Conservation (phyloP, 2,329 filamentous ascomycete genomes). For the Aspergillus ustus region DNA sequence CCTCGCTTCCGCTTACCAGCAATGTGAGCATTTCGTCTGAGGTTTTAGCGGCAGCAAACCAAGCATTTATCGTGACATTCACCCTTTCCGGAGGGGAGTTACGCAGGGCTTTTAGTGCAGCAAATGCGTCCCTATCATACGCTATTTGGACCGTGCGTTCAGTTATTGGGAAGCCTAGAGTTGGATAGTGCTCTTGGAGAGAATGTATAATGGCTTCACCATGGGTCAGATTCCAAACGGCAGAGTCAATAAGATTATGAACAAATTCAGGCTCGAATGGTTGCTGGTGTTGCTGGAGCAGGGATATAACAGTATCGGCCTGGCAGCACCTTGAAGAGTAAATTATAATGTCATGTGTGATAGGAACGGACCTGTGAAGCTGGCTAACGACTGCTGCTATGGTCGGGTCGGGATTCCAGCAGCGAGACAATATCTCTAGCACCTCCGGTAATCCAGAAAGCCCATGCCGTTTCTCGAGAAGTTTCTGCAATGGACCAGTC, state of each 20-base stretch:
- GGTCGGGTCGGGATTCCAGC: no score
- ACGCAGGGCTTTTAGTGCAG: not conserved
- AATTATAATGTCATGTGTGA: not conserved
- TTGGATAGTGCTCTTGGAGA: not conserved
- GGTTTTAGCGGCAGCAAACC: not conserved
- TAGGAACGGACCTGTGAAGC: not conserved
- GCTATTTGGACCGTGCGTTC: not conserved
- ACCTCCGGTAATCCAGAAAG: not conserved
- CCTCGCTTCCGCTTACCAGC: not conserved
- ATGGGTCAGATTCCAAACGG: not conserved
- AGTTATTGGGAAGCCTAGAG: not conserved
- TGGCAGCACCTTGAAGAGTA: not conserved
- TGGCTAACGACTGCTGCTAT: not conserved
- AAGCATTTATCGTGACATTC: not conserved
- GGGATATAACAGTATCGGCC: not conserved
- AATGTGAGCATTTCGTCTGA: not conserved
- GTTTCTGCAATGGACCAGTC: no score
- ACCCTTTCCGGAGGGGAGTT: not conserved
- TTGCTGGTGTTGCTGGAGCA: not conserved
- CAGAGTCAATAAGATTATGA: not conserved
- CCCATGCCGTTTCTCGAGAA: not conserved
- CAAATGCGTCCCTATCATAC: not conserved
- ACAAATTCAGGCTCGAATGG: not conserved
- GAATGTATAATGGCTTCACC: not conserved
- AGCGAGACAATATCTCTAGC: not conserved